Evolutionary conservation across 1,139 yeast species (phyloP).

Genomic region (Pichia sp.): DNA sequence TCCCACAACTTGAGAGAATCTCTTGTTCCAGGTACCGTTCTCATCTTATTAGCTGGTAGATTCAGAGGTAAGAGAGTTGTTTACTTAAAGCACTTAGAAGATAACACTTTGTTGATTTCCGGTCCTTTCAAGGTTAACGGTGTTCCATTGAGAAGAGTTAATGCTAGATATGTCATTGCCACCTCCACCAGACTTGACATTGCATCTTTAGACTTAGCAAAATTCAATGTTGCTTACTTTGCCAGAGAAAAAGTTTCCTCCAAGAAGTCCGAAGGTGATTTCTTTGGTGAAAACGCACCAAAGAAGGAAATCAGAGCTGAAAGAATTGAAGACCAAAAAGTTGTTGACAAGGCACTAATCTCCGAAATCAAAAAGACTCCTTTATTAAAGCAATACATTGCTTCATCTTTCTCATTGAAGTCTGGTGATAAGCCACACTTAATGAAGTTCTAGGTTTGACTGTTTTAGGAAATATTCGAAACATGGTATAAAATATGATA

Average conservation of each 20-base stretch:
- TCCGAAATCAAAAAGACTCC: constrained; percentile 96
- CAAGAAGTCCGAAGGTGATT: constrained; percentile 81
- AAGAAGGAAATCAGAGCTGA: constrained; percentile 88
- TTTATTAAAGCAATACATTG: constrained; percentile 94
- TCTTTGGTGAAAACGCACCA: constrained; percentile 64
- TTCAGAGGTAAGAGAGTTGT: constrained; percentile 99
- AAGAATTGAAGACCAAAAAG: constrained; percentile 97
- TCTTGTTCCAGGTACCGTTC: constrained; percentile 93
- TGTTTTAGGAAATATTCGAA: background rate
- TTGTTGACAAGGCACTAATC: constrained; percentile 89
- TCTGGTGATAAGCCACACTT: constrained; percentile 99
- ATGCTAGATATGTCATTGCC: constrained; percentile 98
- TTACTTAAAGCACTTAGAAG: constrained; percentile 94
- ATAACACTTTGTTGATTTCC: constrained; percentile 94
- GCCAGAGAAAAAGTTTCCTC: constrained; percentile 84
- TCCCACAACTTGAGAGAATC: constrained; percentile 97
- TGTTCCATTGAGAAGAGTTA: constrained; percentile 99
- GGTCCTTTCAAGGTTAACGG: constrained; percentile 99
- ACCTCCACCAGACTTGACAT: constrained; percentile 88
- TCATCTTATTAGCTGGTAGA: constrained; percentile 98
- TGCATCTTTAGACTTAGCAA: constrained; percentile 74
- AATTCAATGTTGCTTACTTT: constrained; percentile 92
- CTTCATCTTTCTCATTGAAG: constrained; percentile 94
- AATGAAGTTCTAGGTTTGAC: constrained; percentile 76
- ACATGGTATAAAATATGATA: background rate